Percentiles rank a stretch among this genome's conserved stretches.
Evolutionary conservation across 2,329 filamentous ascomycete species (phyloP).

Genomic region (Trichoderma asperellum): DNA sequence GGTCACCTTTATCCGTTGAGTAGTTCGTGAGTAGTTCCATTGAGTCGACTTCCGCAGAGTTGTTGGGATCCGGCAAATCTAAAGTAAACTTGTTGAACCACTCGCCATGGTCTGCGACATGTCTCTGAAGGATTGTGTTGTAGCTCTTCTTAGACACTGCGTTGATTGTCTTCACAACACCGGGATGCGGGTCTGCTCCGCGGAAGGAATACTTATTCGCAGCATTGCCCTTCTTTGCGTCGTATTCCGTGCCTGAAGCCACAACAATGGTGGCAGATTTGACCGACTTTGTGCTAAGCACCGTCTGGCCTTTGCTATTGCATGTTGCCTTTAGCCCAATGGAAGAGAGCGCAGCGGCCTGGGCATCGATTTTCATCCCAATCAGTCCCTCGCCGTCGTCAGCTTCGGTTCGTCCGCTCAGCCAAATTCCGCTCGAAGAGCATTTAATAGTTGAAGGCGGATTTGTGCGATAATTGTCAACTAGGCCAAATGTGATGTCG

Average conservation of each 20-base stretch:
- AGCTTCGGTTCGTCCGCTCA: conserved; percentile 26
- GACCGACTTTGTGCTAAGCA: neutral
- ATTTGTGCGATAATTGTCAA: conserved; percentile 26
- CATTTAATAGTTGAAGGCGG: conserved; percentile 19
- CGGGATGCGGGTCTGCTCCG: conserved; percentile 48
- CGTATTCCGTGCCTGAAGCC: conserved; percentile 52
- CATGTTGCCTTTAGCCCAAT: neutral
- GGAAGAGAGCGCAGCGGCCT: conserved; percentile 7
- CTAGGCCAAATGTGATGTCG: conserved; percentile 18
- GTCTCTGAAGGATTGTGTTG: conserved; percentile 39
- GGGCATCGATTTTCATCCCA: conserved; percentile 30
- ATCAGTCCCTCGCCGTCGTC: conserved; percentile 25
- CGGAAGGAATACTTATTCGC: conserved; percentile 51
- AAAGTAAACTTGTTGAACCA: conserved; percentile 48
- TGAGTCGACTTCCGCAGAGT: conserved; percentile 47
- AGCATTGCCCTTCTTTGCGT: conserved; percentile 52
- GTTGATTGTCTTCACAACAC: conserved; percentile 43
- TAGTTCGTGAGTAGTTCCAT: conserved; percentile 28
- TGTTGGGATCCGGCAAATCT: conserved; percentile 49
- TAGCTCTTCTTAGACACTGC: conserved; percentile 40
- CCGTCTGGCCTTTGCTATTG: conserved; percentile 10
- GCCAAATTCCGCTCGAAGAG: conserved; percentile 13
- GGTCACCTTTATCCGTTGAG: conserved; percentile 45
- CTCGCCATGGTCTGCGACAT: conserved; percentile 48
- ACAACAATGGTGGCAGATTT: conserved; percentile 16